phyloP scores from a whole-genome alignment of 2,329 filamentous ascomycete species.

The Penicillium sp. region DNA sequence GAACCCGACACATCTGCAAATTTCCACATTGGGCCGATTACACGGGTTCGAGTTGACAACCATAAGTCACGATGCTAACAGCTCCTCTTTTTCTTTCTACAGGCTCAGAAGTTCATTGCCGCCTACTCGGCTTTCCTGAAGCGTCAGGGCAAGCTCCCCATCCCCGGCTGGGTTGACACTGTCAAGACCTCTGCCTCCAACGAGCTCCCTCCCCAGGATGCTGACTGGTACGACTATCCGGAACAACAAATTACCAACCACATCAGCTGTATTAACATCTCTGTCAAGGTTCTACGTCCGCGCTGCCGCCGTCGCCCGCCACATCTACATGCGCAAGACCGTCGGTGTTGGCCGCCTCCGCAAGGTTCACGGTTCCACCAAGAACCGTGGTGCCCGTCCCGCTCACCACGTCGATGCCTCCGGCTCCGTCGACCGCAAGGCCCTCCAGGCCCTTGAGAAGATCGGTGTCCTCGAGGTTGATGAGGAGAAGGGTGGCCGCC shows the following conservation, averaged over 20 bases:
- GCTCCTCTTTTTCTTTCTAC: conserved; percentile 22
- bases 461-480: conserved; percentile 97
- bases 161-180: conserved; percentile 84
- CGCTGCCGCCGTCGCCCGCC: conserved; percentile 91
- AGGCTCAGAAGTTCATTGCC: conserved; percentile 69
- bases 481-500: conserved; percentile 96
- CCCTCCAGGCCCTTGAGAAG: conserved; percentile 97
- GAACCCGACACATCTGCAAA: conserved; percentile 25
- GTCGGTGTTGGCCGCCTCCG: conserved; percentile 97
- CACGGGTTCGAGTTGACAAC: conserved; percentile 4
- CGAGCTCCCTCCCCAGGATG: conserved; percentile 96
- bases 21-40: conserved; percentile 17
- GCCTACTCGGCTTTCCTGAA: conserved; percentile 71
- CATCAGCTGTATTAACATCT: conserved; percentile 10
- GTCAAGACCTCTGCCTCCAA: conserved; percentile 97
- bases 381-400: conserved; percentile 93
- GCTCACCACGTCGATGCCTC: conserved; percentile 94
- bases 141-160: conserved; percentile 70
- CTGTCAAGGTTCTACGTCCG: conserved; percentile 69
- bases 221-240: conserved; percentile 83
- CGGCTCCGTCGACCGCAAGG: conserved; percentile 94
- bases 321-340: conserved; percentile 99
- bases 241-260: background rate
- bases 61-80: conserved; percentile 20
- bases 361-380: conserved; percentile 93